These are phyloP conservation scores for Xylaria hypoxylon DNA, from an alignment of 2,329 filamentous ascomycete genomes.

Conservation along the genomic window DNA sequence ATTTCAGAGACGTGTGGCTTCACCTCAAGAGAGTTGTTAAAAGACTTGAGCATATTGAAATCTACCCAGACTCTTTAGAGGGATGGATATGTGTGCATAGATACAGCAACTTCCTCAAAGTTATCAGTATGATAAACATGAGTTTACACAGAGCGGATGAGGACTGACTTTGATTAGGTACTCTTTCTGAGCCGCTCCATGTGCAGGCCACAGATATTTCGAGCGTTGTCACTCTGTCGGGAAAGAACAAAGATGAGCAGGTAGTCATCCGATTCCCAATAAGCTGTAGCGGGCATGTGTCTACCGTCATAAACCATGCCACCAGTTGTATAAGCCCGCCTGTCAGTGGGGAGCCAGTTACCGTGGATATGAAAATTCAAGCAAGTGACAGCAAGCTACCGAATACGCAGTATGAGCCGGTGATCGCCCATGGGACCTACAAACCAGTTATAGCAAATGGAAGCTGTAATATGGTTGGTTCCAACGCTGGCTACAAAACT, in stretches of 20 bases:
- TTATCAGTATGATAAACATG: background rate
- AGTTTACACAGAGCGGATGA: background rate
- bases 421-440: slow-evolving; percentile 23
- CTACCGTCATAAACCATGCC: background rate
- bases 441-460: background rate
- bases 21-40: slow-evolving; percentile 11
- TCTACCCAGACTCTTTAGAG: background rate
- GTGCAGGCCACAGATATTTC: background rate
- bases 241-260: background rate
- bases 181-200: background rate
- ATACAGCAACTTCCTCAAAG: background rate
- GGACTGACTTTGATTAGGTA: background rate
- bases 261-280: background rate
- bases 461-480: background rate
- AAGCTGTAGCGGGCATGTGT: background rate
- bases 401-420: background rate
- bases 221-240: background rate
- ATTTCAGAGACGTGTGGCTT: slow-evolving; percentile 8
- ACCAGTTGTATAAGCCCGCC: too few relatives aligned
- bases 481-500: background rate
- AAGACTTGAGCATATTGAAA: slow-evolving; percentile 12
- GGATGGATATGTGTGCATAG: slow-evolving; percentile 19
- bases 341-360: background rate
- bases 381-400: background rate
- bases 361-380: background rate